Evolutionary conservation across 805 yeast species (phyloP), one percentile per base, ranked within the genome.

Genomic region (Saccharomycopsis sp.): DNA sequence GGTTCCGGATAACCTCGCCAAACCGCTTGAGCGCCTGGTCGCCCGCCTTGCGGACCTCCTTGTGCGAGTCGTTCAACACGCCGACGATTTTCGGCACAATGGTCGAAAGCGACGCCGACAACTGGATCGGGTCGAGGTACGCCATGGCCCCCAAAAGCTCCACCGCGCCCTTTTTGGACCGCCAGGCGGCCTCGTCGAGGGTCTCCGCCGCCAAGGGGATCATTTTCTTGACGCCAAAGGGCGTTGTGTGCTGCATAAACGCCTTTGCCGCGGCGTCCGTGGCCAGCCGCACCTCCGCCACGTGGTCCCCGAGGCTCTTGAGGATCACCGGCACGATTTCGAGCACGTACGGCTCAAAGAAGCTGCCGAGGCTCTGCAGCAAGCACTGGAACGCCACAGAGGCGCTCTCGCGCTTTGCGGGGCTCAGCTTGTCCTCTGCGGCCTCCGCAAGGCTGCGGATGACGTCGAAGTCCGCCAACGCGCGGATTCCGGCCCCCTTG

Each of bases 141-240:
- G 99, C 99, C 99, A 94, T 94, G 23, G 97, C 84, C 71, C 99
- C 99, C 51, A 94, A 79, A 55, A 94, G 74, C 69, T 94, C 98
- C 18, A 94, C 98, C 4, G 98, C 89, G 2, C 98, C 99, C 73
- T 91, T 89, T 74, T 94, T 94, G 0, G 96, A 83, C 73, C 99
- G 81, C 99, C 99, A 94, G 0, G 95, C 86, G 57, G 85, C 83
- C 61, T 89, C 96, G 65, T 91, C 95, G 64, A 94, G 77, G 64
- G 89, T 89, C 34, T 84, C 81, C 59, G 92, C 81, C 0, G 97
- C 96, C 58, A 92, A 77, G 1, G 99, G 99, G 69, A 94, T 91
- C 70, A 94, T 78, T 63, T 86, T 85, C 67, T 87, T 88, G 58
- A 94, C 89, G 72, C 99, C 99, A 70, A 76, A 94, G 62, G 96